These are phyloP conservation scores for Asterophora lycoperdoides DNA, from an alignment of 768 basidiomycete genomes.

Conservation along the genomic window DNA sequence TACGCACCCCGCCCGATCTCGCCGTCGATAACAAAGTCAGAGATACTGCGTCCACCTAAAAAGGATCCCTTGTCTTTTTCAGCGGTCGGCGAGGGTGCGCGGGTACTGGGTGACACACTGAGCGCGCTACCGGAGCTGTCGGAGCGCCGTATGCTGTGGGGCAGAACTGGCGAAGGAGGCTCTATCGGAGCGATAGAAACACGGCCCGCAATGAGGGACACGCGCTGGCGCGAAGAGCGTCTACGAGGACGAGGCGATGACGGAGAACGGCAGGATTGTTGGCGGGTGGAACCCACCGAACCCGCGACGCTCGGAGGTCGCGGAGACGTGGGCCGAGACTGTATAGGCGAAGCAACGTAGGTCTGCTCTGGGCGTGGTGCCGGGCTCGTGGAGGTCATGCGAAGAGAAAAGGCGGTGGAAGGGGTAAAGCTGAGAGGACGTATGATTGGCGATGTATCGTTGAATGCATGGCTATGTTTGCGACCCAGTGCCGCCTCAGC, in stretches of 20 bases:
- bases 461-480: slow-evolving; percentile 34
- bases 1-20: slow-evolving; percentile 95
- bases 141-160: slow-evolving; percentile 61
- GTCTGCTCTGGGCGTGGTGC: slow-evolving; percentile 23
- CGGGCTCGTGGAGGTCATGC: slow-evolving; percentile 20
- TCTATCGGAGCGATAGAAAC: slow-evolving; percentile 76
- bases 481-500: slow-evolving; percentile 27
- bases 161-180: slow-evolving; percentile 59
- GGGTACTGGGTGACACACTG: slow-evolving; percentile 54
- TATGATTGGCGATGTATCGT: slow-evolving; percentile 30
- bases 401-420: slow-evolving; percentile 22
- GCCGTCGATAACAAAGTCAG: slow-evolving; percentile 78
- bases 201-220: slow-evolving; percentile 79
- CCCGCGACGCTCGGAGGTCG: slow-evolving; percentile 18
- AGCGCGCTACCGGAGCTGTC: slow-evolving; percentile 60
- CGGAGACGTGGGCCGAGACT: slow-evolving; percentile 32
- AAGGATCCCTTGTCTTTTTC: slow-evolving; percentile 43
- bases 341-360: slow-evolving; percentile 31
- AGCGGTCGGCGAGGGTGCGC: slow-evolving; percentile 56
- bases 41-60: slow-evolving; percentile 68
- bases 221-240: slow-evolving; percentile 79
- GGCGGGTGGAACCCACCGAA: slow-evolving; percentile 23
- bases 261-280: slow-evolving; percentile 42
- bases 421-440: slow-evolving; percentile 16
- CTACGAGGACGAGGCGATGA: slow-evolving; percentile 63